Conservation (phyloP, 257 asterid species). For the Prunella vulgaris region DNA sequence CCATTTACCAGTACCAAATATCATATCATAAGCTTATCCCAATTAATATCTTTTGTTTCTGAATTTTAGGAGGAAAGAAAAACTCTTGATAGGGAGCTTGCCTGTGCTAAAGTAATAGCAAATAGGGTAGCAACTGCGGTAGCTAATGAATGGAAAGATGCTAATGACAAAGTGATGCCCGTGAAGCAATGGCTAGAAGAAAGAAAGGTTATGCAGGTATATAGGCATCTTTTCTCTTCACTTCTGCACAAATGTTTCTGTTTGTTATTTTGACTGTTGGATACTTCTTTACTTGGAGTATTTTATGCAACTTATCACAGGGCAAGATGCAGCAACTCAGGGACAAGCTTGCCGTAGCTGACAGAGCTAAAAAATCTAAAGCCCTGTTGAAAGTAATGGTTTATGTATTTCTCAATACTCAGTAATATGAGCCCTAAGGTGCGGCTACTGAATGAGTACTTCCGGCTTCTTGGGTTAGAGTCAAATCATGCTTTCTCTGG, state of each 20-base stretch:
- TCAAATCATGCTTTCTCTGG: constrained; percentile 49
- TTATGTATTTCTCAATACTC: constrained; percentile 22
- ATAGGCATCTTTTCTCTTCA: neutral
- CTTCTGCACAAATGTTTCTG: neutral
- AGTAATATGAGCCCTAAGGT: constrained; percentile 58
- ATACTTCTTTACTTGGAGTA: neutral
- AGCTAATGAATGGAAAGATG: constrained; percentile 98
- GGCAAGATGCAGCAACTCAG: constrained; percentile 96
- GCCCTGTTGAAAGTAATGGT: constrained; percentile 78
- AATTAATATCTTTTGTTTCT: constrained; percentile 16
- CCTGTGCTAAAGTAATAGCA: constrained; percentile 98
- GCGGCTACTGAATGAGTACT: constrained; percentile 81
- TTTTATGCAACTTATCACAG: constrained; percentile 34
- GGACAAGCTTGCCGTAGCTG: constrained; percentile 86
- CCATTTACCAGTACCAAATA: neutral
- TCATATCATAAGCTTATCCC: constrained; percentile 13
- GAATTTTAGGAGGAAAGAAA: constrained; percentile 79
- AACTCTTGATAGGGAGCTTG: constrained; percentile 95
- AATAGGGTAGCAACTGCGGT: constrained; percentile 98
- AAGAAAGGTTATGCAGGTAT: constrained; percentile 87
- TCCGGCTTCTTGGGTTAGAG: constrained; percentile 77
- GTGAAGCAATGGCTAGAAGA: constrained; percentile 98
- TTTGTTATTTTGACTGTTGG: neutral
- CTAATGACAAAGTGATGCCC: constrained; percentile 98
- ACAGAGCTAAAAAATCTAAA: constrained; percentile 83